Percentiles rank a stretch among this genome's conserved stretches.
Evolutionary conservation across 78 protist species (phyloP).

Genomic region (Dictyostelium firmibasis): DNA sequence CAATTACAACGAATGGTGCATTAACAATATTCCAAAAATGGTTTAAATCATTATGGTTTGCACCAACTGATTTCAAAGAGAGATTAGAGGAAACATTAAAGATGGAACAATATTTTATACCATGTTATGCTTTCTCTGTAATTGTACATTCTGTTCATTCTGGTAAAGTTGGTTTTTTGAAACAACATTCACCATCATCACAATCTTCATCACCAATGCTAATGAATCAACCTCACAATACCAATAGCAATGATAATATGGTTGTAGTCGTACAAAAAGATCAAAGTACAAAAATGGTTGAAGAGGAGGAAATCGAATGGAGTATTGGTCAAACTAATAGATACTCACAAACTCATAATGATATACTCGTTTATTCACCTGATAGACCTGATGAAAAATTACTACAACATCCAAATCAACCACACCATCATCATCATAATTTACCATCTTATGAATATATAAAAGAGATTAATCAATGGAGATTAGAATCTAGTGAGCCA

Average conservation of each 20-base stretch:
- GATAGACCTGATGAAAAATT: background rate
- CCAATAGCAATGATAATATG: background rate
- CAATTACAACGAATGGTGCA: constrained; percentile 5
- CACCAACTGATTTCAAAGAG: constrained; percentile 48
- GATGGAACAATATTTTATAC: constrained; percentile 10
- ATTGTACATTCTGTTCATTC: constrained; percentile 10
- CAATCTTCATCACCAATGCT: background rate
- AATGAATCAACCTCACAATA: background rate
- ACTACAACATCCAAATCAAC: background rate
- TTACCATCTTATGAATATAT: constrained; percentile 35
- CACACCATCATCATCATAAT: background rate
- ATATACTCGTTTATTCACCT: constrained; percentile 35
- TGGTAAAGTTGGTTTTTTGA: constrained; percentile 22
- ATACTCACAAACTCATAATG: constrained; percentile 37
- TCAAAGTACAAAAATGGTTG: background rate
- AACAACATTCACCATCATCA: background rate
- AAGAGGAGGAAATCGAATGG: constrained; percentile 66
- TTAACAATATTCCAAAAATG: constrained; percentile 41
- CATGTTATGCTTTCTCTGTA: constrained; percentile 3
- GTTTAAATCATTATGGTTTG: constrained; percentile 51
- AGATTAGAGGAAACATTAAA: constrained; percentile 14
- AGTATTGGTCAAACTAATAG: constrained; percentile 1
- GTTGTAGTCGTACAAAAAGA: background rate
- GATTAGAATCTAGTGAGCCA: constrained; percentile 36
- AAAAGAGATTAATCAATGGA: constrained; percentile 43